phyloP scores from a whole-genome alignment of 169 alveolate genomes.

The Plasmodium knowlesi region DNA sequence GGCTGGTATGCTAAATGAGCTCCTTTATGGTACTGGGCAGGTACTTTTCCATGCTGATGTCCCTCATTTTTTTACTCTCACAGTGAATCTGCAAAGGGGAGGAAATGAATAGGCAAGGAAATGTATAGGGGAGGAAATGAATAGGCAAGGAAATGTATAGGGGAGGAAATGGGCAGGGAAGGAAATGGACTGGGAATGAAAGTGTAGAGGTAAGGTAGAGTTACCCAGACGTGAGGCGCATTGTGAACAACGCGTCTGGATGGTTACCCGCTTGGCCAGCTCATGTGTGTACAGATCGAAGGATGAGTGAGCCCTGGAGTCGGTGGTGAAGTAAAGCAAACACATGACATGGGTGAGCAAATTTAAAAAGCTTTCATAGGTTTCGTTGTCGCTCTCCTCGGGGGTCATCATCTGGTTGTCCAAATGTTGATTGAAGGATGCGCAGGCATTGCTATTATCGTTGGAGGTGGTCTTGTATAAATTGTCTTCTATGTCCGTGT shows the following conservation, averaged over 20 bases:
- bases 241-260: neutral
- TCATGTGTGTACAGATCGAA: conserved; percentile 51
- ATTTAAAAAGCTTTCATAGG: conserved; percentile 53
- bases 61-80: conserved; percentile 69
- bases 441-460: neutral
- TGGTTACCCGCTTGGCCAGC: conserved; percentile 64
- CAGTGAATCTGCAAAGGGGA: conserved; percentile 20
- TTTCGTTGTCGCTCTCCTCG: neutral
- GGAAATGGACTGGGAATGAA: neutral
- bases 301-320: conserved; percentile 53
- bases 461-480: neutral
- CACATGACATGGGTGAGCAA: conserved; percentile 28
- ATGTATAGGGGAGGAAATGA: neutral
- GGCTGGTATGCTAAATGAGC: neutral
- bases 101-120: neutral
- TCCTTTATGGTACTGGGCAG: conserved; percentile 9
- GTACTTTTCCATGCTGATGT: neutral
- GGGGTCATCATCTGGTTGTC: neutral
- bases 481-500: neutral
- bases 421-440: neutral
- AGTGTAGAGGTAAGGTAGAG: neutral
- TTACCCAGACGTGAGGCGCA: neutral
- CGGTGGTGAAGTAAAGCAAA: conserved; percentile 46
- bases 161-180: neutral
- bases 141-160: neutral